phyloP scores from a whole-genome alignment of 2,329 filamentous ascomycete species.

The Penicillium concentricum region DNA sequence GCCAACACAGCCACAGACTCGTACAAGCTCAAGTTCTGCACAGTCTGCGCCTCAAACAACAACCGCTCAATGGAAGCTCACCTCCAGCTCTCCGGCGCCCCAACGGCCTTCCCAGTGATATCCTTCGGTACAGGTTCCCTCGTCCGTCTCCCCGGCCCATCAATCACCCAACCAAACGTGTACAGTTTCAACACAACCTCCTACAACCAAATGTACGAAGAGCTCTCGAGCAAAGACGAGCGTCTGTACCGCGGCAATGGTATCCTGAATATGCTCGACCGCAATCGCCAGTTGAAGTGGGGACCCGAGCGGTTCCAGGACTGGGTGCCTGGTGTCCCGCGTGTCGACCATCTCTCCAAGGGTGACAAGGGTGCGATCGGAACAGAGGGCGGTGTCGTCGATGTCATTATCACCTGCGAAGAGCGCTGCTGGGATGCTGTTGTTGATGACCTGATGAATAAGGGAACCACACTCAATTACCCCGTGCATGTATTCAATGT shows the following conservation, averaged over 20 bases:
- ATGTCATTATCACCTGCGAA: conserved; percentile 95
- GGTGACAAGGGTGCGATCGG: conserved; percentile 75
- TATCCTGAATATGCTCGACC: conserved; percentile 89
- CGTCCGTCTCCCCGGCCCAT: conserved; percentile 87
- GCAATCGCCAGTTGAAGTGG: conserved; percentile 90
- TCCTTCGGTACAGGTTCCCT: conserved; percentile 96
- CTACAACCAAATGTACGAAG: conserved; percentile 91
- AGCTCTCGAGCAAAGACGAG: conserved; percentile 80
- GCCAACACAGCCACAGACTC: conserved; percentile 46
- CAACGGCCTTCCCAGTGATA: conserved; percentile 89
- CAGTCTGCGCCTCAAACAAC: conserved; percentile 98
- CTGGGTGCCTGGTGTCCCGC: conserved; percentile 84
- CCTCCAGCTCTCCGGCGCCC: conserved; percentile 77
- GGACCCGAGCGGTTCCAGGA: conserved; percentile 97
- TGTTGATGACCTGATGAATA: conserved; percentile 83
- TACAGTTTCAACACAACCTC: conserved; percentile 98
- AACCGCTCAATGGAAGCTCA: conserved; percentile 99
- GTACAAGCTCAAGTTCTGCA: conserved; percentile 94
- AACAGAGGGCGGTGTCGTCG: conserved; percentile 84
- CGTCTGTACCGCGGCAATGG: conserved; percentile 89
- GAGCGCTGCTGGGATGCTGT: conserved; percentile 98
- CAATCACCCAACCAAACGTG: conserved; percentile 90
- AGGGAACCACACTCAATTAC: conserved; percentile 81
- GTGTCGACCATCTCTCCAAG: conserved; percentile 67
- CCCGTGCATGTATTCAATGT: conserved; percentile 98